Conservation (phyloP, 441 rosid genomes). For the Populus hybrid region DNA sequence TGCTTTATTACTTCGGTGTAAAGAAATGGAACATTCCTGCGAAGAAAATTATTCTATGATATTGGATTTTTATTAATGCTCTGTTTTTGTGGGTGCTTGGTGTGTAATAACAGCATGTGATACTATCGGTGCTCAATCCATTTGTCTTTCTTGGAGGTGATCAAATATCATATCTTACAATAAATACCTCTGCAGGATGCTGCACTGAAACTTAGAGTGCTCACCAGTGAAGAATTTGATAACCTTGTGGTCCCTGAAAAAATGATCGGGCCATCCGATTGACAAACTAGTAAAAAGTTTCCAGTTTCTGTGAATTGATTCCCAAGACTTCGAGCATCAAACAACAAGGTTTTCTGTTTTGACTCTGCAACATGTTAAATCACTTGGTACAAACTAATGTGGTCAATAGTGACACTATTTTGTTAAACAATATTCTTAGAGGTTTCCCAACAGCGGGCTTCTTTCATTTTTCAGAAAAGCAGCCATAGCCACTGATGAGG, state of each 20-base stretch:
- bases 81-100: too few relatives aligned
- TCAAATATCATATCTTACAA: neutral
- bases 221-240: slow-evolving; percentile 83
- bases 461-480: neutral
- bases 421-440: slow-evolving; percentile 20
- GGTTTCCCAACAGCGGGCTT: slow-evolving; percentile 13
- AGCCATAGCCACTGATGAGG: neutral
- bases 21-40: slow-evolving; percentile 21
- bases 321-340: neutral
- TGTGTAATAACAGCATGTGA: neutral
- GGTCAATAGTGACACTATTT: neutral
- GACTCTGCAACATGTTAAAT: slow-evolving; percentile 6
- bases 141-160: neutral
- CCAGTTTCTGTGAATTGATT: slow-evolving; percentile 6
- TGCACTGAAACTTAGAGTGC: slow-evolving; percentile 68
- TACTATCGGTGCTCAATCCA: neutral
- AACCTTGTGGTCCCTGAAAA: slow-evolving; percentile 89
- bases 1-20: slow-evolving; percentile 66
- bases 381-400: slow-evolving; percentile 8
- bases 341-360: neutral
- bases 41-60: neutral
- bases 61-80: neutral
- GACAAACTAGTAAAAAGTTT: slow-evolving; percentile 9
- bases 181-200: slow-evolving; percentile 50
- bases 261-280: slow-evolving; percentile 87